Evolutionary conservation across 2,329 filamentous ascomycete species (phyloP).

Genomic region (Fusarium nurragi): DNA sequence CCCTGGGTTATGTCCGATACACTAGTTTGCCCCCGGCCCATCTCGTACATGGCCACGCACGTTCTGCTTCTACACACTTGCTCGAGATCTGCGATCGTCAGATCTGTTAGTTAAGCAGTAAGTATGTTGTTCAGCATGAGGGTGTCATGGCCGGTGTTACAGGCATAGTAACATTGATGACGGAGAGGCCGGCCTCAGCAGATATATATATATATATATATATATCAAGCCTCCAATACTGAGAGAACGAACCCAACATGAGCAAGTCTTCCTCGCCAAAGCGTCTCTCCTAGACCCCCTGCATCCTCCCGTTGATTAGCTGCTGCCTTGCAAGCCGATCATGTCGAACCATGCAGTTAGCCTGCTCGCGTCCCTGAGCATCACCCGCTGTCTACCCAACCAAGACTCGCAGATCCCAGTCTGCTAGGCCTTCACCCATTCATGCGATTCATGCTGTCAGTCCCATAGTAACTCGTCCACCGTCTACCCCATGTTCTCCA

Average conservation of each 20-base stretch:
- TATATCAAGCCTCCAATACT: neutral
- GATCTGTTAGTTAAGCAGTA: neutral
- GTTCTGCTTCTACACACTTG: neutral
- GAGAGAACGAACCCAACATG: slow-evolving; percentile 2
- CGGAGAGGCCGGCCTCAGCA: neutral
- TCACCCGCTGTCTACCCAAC: slow-evolving; percentile 9
- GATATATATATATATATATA: neutral
- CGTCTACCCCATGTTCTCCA: slow-evolving; percentile 20
- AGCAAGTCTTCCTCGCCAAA: slow-evolving; percentile 5
- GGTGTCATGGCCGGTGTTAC: neutral
- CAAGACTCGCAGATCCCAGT: neutral
- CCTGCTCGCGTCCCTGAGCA: slow-evolving; percentile 23
- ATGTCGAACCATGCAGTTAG: slow-evolving; percentile 9
- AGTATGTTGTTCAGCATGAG: neutral
- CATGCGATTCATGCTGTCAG: slow-evolving; percentile 9
- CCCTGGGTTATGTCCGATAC: slow-evolving; percentile 30
- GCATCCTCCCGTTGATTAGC: slow-evolving; percentile 3
- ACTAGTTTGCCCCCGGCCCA: slow-evolving; percentile 15
- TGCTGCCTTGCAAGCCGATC: slow-evolving; percentile 1
- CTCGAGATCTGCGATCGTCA: neutral
- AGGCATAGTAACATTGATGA: neutral
- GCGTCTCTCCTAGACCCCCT: neutral
- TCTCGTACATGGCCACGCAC: slow-evolving; percentile 5
- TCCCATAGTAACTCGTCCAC: neutral
- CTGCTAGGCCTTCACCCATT: neutral